phyloP scores from a whole-genome alignment of 2,329 filamentous ascomycete genomes.

The Aspergillus floridensis region DNA sequence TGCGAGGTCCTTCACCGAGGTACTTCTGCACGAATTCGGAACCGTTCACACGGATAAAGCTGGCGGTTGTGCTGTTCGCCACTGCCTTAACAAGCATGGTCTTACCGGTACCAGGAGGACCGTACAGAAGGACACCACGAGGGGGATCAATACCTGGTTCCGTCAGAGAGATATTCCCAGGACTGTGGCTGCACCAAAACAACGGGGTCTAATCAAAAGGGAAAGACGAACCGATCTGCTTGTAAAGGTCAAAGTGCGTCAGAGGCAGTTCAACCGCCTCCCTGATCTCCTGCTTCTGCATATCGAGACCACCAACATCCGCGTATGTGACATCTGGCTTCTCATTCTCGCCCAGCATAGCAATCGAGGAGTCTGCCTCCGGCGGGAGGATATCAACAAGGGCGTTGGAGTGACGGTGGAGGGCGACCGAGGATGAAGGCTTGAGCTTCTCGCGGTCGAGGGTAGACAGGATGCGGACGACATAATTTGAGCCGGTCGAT shows the following conservation, averaged over 20 bases:
- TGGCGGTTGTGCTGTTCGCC: constrained; percentile 95
- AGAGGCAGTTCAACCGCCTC: constrained; percentile 96
- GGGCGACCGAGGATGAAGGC: constrained; percentile 93
- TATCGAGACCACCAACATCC: constrained; percentile 94
- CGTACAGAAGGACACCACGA: constrained; percentile 92
- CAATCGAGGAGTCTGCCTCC: constrained; percentile 96
- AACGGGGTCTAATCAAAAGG: neutral
- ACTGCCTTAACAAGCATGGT: constrained; percentile 98
- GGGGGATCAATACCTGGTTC: constrained; percentile 77
- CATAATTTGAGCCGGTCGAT: constrained; percentile 97
- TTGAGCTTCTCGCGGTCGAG: constrained; percentile 98
- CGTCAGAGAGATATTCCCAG: neutral
- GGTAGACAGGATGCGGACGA: constrained; percentile 95
- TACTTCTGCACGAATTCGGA: constrained; percentile 99
- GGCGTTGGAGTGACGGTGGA: constrained; percentile 97
- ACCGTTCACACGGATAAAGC: constrained; percentile 96
- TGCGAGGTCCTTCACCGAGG: constrained; percentile 92
- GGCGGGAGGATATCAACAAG: constrained; percentile 98
- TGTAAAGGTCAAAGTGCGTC: constrained; percentile 97
- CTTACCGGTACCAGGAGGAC: constrained; percentile 92
- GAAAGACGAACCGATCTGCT: constrained; percentile 72
- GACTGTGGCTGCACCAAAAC: too few relatives aligned
- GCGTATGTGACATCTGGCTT: constrained; percentile 98
- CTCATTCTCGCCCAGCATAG: constrained; percentile 94
- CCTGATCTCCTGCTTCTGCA: constrained; percentile 99